Evolutionary conservation across 2,329 filamentous ascomycete genomes (phyloP).

Genomic region (Monosporascus ibericus): DNA sequence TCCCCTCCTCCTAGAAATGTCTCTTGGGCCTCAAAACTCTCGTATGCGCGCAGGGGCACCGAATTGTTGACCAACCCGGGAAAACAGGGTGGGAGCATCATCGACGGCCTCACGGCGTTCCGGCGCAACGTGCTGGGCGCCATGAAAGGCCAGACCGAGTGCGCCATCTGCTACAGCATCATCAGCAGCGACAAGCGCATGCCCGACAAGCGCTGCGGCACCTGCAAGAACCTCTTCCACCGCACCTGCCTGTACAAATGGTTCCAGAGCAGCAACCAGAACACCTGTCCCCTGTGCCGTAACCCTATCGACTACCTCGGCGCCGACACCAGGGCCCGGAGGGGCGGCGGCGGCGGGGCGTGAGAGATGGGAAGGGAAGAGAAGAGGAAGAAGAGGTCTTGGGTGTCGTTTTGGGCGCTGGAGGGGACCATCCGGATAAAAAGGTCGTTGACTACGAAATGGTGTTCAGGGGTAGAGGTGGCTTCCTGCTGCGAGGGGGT

Average conservation of each 20-base stretch:
- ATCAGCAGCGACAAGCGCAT: slow-evolving; percentile 83
- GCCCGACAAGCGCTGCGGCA: slow-evolving; percentile 85
- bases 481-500: too few relatives aligned
- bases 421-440: too few relatives aligned
- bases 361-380: not conserved
- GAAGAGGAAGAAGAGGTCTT: not conserved
- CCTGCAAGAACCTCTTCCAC: slow-evolving; percentile 94
- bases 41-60: too few relatives aligned
- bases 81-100: slow-evolving; percentile 67
- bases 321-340: slow-evolving; percentile 19
- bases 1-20: not conserved
- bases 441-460: too few relatives aligned
- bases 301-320: slow-evolving; percentile 67
- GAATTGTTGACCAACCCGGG: too few relatives aligned
- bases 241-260: slow-evolving; percentile 87
- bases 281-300: slow-evolving; percentile 86
- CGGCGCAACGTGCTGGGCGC: slow-evolving; percentile 80
- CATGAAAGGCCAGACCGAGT: slow-evolving; percentile 89
- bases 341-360: slow-evolving; percentile 3
- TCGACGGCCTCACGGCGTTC: slow-evolving; percentile 82
- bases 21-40: too few relatives aligned
- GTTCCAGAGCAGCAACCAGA: slow-evolving; percentile 91
- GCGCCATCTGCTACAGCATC: slow-evolving; percentile 94
- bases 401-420: too few relatives aligned
- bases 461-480: too few relatives aligned